Percentiles rank a stretch among this genome's conserved stretches.
Conservation (phyloP, 2,329 filamentous ascomycete genomes). For the Tolypocladium tropicale region DNA sequence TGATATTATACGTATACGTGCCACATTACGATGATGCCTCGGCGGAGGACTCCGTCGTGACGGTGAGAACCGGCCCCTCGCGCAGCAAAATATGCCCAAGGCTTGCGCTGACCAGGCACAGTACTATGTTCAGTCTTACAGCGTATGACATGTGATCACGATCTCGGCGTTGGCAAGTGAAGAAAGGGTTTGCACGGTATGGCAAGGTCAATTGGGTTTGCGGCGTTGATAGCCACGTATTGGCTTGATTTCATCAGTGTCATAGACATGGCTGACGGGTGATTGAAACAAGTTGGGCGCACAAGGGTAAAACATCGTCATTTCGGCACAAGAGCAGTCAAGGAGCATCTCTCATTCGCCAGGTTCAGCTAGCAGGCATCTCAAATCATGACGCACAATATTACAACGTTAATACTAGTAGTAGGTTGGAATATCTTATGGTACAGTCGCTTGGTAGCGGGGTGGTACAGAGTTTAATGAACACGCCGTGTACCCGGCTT, state of each 20-base stretch:
- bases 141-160: slow-evolving; percentile 10
- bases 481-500: not conserved
- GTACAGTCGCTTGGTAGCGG: slow-evolving; percentile 1
- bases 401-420: not conserved
- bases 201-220: not conserved
- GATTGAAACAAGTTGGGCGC: not conserved
- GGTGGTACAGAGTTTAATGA: not conserved
- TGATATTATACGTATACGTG: slow-evolving; percentile 78
- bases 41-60: slow-evolving; percentile 64
- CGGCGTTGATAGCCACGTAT: not conserved
- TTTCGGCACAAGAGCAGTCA: not conserved
- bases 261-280: not conserved
- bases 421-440: not conserved
- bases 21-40: slow-evolving; percentile 56
- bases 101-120: slow-evolving; percentile 14
- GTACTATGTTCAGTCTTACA: slow-evolving; percentile 36
- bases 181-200: not conserved
- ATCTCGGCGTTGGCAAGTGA: not conserved
- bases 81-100: not conserved
- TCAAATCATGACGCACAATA: not conserved
- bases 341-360: not conserved
- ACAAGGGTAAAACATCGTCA: not conserved
- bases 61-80: slow-evolving; percentile 42
- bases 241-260: not conserved
- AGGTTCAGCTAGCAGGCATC: not conserved